phyloP scores from a whole-genome alignment of 345 rosid genomes.

The Citrus unshiu region DNA sequence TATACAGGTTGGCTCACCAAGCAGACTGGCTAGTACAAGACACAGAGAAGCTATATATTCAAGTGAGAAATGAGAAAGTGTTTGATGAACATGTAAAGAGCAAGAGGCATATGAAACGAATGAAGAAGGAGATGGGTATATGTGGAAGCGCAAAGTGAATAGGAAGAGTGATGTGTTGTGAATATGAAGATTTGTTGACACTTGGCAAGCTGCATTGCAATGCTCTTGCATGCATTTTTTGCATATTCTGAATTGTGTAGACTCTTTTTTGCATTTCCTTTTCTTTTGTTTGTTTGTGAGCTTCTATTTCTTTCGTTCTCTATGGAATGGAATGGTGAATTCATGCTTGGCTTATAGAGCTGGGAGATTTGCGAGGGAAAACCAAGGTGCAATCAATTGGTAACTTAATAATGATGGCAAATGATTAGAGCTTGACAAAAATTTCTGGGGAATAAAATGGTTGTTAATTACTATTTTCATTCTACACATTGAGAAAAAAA shows the following conservation, averaged over 20 bases:
- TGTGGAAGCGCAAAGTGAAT: not conserved
- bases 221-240: not conserved
- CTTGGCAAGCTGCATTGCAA: slow-evolving; percentile 1
- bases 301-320: not conserved
- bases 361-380: not conserved
- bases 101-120: not conserved
- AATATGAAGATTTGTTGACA: not conserved
- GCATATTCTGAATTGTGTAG: not conserved
- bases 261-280: not conserved
- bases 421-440: not conserved
- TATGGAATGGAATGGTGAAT: too few relatives aligned
- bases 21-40: not conserved
- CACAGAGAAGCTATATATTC: not conserved
- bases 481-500: too few relatives aligned
- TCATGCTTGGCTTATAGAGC: not conserved
- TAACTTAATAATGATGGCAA: not conserved
- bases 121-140: not conserved
- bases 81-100: not conserved
- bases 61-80: not conserved
- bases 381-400: not conserved
- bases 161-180: not conserved
- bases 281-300: not conserved
- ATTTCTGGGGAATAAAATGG: not conserved
- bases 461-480: too few relatives aligned
- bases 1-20: not conserved